phyloP scores from a whole-genome alignment of 805 yeast genomes.

The Hanseniaspora occidentalis region DNA sequence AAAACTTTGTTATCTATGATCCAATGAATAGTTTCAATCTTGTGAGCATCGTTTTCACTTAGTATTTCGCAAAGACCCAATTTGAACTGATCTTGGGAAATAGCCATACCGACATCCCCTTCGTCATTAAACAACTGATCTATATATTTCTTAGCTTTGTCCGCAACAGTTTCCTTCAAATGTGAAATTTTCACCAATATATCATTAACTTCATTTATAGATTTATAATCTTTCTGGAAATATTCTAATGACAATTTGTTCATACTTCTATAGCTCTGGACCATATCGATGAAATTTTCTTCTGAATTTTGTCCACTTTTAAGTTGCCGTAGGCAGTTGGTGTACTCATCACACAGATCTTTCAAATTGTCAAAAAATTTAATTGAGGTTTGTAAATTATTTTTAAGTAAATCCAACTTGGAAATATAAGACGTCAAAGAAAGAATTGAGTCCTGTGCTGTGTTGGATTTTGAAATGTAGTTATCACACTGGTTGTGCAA shows the following conservation, averaged over 20 bases:
- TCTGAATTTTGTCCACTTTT: not conserved
- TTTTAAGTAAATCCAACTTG: constrained; percentile 30
- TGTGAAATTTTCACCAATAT: constrained; percentile 18
- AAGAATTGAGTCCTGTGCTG: not conserved
- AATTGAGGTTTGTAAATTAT: constrained; percentile 73
- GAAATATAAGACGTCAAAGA: not conserved
- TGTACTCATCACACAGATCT: constrained; percentile 49
- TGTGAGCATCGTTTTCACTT: constrained; percentile 51
- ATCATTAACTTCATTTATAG: constrained; percentile 49
- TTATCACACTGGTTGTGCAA: not conserved
- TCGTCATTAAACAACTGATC: constrained; percentile 10
- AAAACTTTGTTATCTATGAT: constrained; percentile 49
- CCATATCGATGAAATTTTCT: constrained; percentile 15
- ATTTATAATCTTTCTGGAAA: constrained; percentile 50
- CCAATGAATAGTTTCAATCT: constrained; percentile 56
- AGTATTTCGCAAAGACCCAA: constrained; percentile 59
- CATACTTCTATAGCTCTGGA: constrained; percentile 21
- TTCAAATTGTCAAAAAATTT: constrained; percentile 77
- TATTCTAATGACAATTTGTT: constrained; percentile 18
- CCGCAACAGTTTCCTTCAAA: constrained; percentile 17
- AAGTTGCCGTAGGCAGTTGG: constrained; percentile 13
- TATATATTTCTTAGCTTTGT: constrained; percentile 13
- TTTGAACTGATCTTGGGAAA: constrained; percentile 1
- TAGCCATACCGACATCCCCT: constrained; percentile 21
- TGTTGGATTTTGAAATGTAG: not conserved